These are phyloP conservation scores for Bipolaris cookei DNA, from an alignment of 2,329 filamentous ascomycete genomes.

Conservation along the genomic window DNA sequence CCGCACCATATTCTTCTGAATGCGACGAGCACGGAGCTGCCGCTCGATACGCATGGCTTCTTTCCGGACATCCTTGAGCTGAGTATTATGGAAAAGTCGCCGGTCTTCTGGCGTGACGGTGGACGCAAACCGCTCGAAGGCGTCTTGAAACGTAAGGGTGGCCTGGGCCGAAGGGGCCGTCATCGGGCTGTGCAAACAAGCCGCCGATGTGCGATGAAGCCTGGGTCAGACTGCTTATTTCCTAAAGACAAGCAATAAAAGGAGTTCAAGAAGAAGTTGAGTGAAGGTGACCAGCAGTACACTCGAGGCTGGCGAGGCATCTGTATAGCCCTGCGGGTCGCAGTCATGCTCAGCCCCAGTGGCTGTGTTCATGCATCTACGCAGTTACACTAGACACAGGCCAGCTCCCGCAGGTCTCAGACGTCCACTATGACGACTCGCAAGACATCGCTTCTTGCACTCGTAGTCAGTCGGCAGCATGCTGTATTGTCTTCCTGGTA, in stretches of 20 bases:
- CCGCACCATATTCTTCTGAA: constrained; percentile 52
- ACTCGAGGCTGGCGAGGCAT: neutral
- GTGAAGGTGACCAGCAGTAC: neutral
- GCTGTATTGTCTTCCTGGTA: neutral
- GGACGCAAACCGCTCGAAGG: constrained; percentile 20
- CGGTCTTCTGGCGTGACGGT: constrained; percentile 14
- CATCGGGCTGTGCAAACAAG: constrained; percentile 3
- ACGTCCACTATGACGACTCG: neutral
- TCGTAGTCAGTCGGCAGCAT: neutral
- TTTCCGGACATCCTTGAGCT: constrained; percentile 48
- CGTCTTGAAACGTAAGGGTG: constrained; percentile 12
- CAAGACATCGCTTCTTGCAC: neutral
- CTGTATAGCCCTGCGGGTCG: neutral
- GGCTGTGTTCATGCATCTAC: neutral
- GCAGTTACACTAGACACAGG: neutral
- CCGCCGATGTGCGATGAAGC: neutral
- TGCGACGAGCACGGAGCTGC: constrained; percentile 48
- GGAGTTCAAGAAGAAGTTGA: neutral
- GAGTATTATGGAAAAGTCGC: constrained; percentile 26
- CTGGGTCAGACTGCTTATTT: neutral
- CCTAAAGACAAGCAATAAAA: neutral
- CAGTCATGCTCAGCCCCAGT: neutral
- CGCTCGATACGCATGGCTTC: constrained; percentile 46
- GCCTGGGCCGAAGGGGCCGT: constrained; percentile 10
- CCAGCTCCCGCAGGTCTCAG: neutral